Evolutionary conservation across 2,329 filamentous ascomycete genomes (phyloP).

Genomic region (Dichotomopilus funicola): DNA sequence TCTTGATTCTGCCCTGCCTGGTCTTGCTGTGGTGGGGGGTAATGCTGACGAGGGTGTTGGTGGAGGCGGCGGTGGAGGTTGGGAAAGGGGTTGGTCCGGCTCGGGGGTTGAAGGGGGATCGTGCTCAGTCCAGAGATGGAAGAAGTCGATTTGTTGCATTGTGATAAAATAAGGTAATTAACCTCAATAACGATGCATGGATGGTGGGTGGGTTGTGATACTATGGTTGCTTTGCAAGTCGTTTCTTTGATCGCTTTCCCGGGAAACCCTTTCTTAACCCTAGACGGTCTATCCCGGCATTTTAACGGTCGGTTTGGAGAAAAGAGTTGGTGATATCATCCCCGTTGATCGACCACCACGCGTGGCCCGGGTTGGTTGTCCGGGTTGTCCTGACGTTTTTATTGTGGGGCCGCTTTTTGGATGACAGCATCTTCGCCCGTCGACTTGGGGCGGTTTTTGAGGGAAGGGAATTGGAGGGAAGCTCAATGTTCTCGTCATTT

Average conservation of each 20-base stretch:
- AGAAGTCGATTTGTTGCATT: slow-evolving; percentile 15
- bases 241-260: not conserved
- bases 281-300: not conserved
- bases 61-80: not conserved
- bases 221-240: not conserved
- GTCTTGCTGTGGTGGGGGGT: not conserved
- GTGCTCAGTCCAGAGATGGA: slow-evolving; percentile 13
- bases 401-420: not conserved
- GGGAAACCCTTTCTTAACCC: too few relatives aligned
- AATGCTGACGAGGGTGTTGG: not conserved
- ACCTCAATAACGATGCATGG: not conserved
- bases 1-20: too few relatives aligned
- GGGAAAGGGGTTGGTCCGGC: too few relatives aligned
- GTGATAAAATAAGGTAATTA: not conserved
- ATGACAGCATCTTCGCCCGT: not conserved
- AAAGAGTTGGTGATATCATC: not conserved
- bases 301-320: not conserved
- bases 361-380: not conserved
- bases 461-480: too few relatives aligned
- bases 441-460: too few relatives aligned
- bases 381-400: not conserved
- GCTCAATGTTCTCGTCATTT: too few relatives aligned
- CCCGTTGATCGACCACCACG: not conserved
- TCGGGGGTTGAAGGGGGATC: not conserved
- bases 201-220: too few relatives aligned